Percentiles rank a stretch among this genome's conserved stretches.
phyloP scores from a whole-genome alignment of 495 filamentous ascomycete species.

The Filosporella fistucella region DNA sequence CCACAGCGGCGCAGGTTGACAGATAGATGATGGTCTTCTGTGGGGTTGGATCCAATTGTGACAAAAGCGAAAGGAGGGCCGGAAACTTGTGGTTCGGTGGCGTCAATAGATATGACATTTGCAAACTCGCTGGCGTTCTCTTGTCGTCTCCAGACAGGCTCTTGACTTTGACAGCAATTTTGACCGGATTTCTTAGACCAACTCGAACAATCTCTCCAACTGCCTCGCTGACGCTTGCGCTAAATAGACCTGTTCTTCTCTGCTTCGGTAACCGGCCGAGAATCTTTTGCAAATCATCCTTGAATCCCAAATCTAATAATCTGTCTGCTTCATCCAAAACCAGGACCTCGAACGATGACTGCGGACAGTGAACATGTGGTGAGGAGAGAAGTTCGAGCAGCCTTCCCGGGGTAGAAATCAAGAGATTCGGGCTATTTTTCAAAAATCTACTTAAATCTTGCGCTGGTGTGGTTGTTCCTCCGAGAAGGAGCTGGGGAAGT shows the following conservation, averaged over 20 bases:
- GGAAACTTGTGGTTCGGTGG: slow-evolving; percentile 75
- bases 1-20: slow-evolving; percentile 91
- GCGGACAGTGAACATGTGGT: slow-evolving; percentile 83
- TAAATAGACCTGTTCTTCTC: slow-evolving; percentile 88
- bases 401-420: slow-evolving; percentile 86
- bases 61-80: slow-evolving; percentile 65
- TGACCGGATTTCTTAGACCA: slow-evolving; percentile 88
- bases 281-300: slow-evolving; percentile 82
- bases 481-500: slow-evolving; percentile 84
- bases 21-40: slow-evolving; percentile 91
- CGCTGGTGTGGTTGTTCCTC: slow-evolving; percentile 73
- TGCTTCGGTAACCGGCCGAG: slow-evolving; percentile 85
- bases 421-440: slow-evolving; percentile 72
- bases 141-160: slow-evolving; percentile 75
- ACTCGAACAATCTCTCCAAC: slow-evolving; percentile 88
- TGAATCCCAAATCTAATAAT: slow-evolving; percentile 92
- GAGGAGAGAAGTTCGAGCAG: slow-evolving; percentile 84
- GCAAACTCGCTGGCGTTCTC: slow-evolving; percentile 80
- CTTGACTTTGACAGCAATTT: slow-evolving; percentile 87
- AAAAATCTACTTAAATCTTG: slow-evolving; percentile 84
- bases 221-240: slow-evolving; percentile 86
- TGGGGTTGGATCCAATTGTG: slow-evolving; percentile 62
- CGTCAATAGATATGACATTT: slow-evolving; percentile 79
- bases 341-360: slow-evolving; percentile 83
- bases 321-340: slow-evolving; percentile 94